A percentile compares a stretch with the other conserved stretches of the same genome.
phyloP scores from a whole-genome alignment of 2,329 filamentous ascomycete genomes.

The Cryphonectria carpinicola region DNA sequence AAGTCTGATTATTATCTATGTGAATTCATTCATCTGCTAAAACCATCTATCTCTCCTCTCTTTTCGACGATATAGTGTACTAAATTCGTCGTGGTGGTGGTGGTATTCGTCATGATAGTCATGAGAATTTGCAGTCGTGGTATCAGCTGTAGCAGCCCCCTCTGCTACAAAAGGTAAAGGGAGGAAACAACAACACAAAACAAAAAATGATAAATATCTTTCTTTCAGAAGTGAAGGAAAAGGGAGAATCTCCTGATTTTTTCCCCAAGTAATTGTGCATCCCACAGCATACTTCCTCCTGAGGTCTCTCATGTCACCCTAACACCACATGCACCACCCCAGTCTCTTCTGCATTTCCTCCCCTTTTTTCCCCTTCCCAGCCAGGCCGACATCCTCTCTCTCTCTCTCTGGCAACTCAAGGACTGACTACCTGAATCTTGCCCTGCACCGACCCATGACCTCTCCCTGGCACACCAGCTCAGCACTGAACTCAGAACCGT shows the following conservation, averaged over 20 bases:
- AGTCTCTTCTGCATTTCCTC: background rate
- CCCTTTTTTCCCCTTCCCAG: background rate
- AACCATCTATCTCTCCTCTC: background rate
- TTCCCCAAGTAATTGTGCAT: background rate
- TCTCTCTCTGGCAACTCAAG: background rate
- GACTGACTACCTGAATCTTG: constrained; percentile 71
- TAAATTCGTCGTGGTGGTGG: background rate
- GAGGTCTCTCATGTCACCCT: background rate
- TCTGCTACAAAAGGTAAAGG: constrained; percentile 29
- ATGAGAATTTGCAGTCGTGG: constrained; percentile 5
- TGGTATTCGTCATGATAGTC: constrained; percentile 2
- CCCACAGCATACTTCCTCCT: background rate
- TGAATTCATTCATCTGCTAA: background rate
- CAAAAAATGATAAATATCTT: constrained; percentile 19
- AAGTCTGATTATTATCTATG: background rate
- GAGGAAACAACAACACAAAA: constrained; percentile 15
- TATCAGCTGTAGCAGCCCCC: constrained; percentile 7
- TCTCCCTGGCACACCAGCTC: constrained; percentile 99
- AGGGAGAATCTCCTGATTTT: background rate
- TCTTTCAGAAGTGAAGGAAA: background rate
- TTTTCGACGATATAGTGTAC: background rate
- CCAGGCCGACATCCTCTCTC: background rate
- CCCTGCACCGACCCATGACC: constrained; percentile 96
- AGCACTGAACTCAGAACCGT: constrained; percentile 96
- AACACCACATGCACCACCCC: background rate